These are phyloP conservation scores for Willaertia magna DNA, from an alignment of 208 protist species.

Conservation along the genomic window DNA sequence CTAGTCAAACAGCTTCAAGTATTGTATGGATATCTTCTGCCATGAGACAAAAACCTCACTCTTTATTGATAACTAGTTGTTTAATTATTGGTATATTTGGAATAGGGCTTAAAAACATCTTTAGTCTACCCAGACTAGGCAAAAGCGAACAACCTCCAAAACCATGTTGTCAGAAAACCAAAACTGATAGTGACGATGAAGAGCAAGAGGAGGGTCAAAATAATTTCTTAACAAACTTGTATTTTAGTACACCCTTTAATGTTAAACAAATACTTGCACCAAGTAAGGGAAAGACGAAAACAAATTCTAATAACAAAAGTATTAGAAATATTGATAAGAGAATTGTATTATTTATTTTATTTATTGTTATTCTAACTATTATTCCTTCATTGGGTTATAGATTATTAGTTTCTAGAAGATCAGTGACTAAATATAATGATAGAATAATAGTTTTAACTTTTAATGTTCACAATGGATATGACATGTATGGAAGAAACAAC, in stretches of 20 bases:
- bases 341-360: background rate
- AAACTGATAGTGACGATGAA: too few relatives aligned
- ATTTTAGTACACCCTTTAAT: too few relatives aligned
- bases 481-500: background rate
- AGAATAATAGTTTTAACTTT: background rate
- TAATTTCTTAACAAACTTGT: too few relatives aligned
- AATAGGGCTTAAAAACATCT: background rate
- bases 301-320: too few relatives aligned
- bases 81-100: background rate
- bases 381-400: background rate
- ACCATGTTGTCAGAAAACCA: too few relatives aligned
- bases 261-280: too few relatives aligned
- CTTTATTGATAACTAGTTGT: background rate
- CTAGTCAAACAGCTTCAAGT: background rate
- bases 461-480: background rate
- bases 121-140: background rate
- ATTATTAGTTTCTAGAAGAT: background rate
- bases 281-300: too few relatives aligned
- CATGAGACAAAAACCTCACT: background rate
- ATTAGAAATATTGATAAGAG: too few relatives aligned
- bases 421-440: background rate
- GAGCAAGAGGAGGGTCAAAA: too few relatives aligned
- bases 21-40: background rate
- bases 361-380: background rate
- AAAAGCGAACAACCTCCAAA: background rate